A percentile compares a stretch with the other conserved stretches of the same genome.
phyloP scores from a whole-genome alignment of 148 eudicot species.

The Polygonum maritimum region DNA sequence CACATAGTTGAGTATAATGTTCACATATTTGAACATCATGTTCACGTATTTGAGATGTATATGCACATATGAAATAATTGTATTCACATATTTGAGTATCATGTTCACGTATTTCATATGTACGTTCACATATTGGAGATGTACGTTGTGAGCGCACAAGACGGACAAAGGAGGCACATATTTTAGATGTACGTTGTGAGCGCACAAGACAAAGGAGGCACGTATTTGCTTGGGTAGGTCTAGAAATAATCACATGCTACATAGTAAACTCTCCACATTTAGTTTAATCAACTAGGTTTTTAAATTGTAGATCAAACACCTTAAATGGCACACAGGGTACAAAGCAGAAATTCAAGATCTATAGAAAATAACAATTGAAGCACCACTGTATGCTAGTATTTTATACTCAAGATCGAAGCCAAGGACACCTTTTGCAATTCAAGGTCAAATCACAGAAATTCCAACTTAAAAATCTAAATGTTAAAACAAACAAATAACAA shows the following conservation, averaged over 20 bases:
- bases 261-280: constrained; percentile 23
- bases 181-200: no score
- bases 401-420: not conserved
- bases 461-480: not conserved
- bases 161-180: no score
- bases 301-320: constrained; percentile 69
- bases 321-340: constrained; percentile 36
- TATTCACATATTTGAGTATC: no score
- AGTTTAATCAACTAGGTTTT: no score
- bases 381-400: no score
- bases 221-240: not conserved
- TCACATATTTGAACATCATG: no score
- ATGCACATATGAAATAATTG: no score
- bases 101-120: no score
- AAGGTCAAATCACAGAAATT: not conserved
- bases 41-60: no score
- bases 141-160: no score
- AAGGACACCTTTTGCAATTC: not conserved
- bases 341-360: constrained; percentile 6
- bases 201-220: not conserved
- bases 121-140: no score
- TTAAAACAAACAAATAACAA: not conserved
- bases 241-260: not conserved
- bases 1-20: no score
- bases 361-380: not conserved